Percentiles rank a stretch among this genome's conserved stretches.
Evolutionary conservation across 179 eudicot species (phyloP).

Genomic region (Beta macrorhiza): DNA sequence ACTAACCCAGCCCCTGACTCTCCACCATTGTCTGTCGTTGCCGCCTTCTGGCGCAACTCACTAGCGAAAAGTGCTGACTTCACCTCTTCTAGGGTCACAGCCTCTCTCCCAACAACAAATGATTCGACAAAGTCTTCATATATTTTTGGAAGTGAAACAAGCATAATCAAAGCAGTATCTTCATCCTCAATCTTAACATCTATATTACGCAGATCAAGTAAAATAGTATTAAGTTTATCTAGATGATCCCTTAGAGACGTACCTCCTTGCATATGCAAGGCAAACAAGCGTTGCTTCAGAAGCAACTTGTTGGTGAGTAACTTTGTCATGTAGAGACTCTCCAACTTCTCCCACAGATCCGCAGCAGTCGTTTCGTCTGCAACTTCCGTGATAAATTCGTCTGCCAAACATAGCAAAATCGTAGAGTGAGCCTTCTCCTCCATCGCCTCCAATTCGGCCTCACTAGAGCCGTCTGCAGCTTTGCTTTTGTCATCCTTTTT

Average conservation of each 20-base stretch:
- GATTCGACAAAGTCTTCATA: not conserved
- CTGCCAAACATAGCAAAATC: not conserved
- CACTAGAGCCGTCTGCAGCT: not conserved
- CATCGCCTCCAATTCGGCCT: not conserved
- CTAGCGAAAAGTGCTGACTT: not conserved
- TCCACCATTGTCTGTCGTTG: not conserved
- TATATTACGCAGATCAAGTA: not conserved
- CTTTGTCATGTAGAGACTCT: too few relatives aligned
- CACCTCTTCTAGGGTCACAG: not conserved
- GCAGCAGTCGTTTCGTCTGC: not conserved
- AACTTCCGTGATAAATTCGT: not conserved
- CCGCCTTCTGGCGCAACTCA: constrained; percentile 3
- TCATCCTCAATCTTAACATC: constrained; percentile 1
- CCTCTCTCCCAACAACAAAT: not conserved
- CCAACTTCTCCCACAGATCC: not conserved
- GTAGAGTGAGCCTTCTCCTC: not conserved
- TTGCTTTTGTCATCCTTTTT: not conserved
- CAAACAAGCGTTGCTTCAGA: not conserved
- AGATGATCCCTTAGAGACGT: not conserved
- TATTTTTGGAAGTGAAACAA: too few relatives aligned
- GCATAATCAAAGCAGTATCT: not conserved
- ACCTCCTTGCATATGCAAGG: not conserved
- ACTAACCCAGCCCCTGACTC: not conserved
- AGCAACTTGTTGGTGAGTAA: too few relatives aligned
- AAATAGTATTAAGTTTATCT: not conserved